Base-by-base conservation (phyloP, 352 stramenopile species). In the Pythium chondricola region DNA sequence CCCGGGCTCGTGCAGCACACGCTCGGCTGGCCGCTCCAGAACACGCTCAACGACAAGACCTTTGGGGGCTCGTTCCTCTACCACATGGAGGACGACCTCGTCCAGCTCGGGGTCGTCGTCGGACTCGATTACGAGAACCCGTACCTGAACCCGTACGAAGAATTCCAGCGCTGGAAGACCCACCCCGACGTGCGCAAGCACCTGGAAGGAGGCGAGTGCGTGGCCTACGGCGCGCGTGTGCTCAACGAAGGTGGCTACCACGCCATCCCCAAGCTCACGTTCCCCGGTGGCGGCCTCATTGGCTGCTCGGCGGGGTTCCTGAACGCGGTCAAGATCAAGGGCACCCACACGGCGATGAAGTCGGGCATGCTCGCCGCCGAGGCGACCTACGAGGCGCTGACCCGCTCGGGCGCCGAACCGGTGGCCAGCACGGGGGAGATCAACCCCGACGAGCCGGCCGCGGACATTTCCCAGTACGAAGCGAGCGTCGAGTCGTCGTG, bases 151-250 rank as follows among this genome's bases (percentile, higher is more conserved):
- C 96, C 95, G 44, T 99, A 99, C 65, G 77, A 98, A 58, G 97
- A 99, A 72, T 99, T 99, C 81, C 97, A 99, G 84, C 80, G 93
- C 42, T 99, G 96, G 79, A 99, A 99, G 83, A 98, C 95, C 6
- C 96, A 99, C 68, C 95, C 96, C 7, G 83, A 79, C 27, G 86
- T 99, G 53, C 63, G 75, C 26, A 84, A 87, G 40, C 85, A 97
- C 61, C 67, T 99, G 16, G 88, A 98, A 52, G 95, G 95, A 43
- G 97, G 97, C 24, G 90, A 98, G 37, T 99, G 97, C 64, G 79
- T 99, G 31, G 81, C 91, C 29, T 99, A 99, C 65, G 97, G 97
- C 39, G 97, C 96, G 36, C 85, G 97, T 30, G 96, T 96, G 42
- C 48, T 93, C 58, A 94, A 95, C 53, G 83, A 93, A 52, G 97